A percentile compares a stretch with the other conserved stretches of the same genome.
Evolutionary conservation across 2,329 filamentous ascomycete species (phyloP).

Genomic region (Fulvia fulva): DNA sequence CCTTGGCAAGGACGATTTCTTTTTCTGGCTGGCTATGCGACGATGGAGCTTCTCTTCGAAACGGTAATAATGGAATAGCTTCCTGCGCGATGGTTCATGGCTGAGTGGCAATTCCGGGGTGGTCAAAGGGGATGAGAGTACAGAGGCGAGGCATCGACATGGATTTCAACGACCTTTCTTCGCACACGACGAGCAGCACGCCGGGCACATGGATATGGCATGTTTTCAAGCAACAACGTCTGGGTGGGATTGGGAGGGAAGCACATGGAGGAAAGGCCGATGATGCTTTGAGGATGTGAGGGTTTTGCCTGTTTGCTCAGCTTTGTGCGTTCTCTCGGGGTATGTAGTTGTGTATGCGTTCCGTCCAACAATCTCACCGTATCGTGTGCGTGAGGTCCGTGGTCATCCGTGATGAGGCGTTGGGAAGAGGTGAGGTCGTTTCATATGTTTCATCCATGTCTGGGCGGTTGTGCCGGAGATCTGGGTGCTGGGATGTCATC

Average conservation of each 20-base stretch:
- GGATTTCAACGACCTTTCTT: not conserved
- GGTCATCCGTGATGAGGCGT: not conserved
- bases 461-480: not conserved
- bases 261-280: not conserved
- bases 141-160: not conserved
- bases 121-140: not conserved
- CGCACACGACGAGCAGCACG: constrained; percentile 2
- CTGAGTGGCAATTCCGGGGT: constrained; percentile 1
- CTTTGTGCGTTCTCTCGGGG: not conserved
- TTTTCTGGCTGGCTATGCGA: not conserved
- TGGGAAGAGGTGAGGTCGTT: not conserved
- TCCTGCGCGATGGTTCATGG: not conserved
- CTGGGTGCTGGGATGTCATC: not conserved
- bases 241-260: not conserved
- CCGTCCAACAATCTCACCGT: not conserved
- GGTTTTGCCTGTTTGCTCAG: not conserved
- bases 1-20: constrained; percentile 2
- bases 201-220: constrained; percentile 1
- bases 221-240: not conserved
- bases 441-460: not conserved
- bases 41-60: not conserved
- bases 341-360: not conserved
- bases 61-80: constrained; percentile 1
- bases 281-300: not conserved
- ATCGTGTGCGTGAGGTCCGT: not conserved